Conservation (phyloP, 2,329 filamentous ascomycete species). For the Emydomyces testavorans region DNA sequence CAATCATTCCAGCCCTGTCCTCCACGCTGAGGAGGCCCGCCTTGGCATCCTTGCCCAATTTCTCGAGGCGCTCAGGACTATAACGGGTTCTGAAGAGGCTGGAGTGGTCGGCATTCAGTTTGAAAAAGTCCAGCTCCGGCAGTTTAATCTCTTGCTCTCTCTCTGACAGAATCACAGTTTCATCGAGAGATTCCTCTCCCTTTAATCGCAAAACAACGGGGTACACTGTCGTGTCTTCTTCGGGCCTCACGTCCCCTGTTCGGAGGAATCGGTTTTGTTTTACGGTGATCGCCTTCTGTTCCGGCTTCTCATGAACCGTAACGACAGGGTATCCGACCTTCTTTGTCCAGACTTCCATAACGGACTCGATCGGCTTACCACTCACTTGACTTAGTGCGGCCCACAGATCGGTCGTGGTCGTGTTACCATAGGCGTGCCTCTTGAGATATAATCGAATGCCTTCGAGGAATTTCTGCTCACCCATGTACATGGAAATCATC, state of each 20-base stretch:
- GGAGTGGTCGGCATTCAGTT: constrained; percentile 90
- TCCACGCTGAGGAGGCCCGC: constrained; percentile 70
- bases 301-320: constrained; percentile 64
- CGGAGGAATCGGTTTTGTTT: constrained; percentile 93
- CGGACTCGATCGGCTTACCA: constrained; percentile 76
- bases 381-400: constrained; percentile 74
- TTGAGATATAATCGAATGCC: constrained; percentile 84
- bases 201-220: constrained; percentile 81
- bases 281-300: constrained; percentile 62
- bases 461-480: constrained; percentile 85
- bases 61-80: constrained; percentile 66
- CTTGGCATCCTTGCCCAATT: constrained; percentile 79
- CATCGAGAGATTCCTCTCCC: constrained; percentile 71
- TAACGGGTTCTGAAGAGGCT: constrained; percentile 88
- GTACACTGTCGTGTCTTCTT: constrained; percentile 79
- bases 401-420: constrained; percentile 83
- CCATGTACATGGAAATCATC: constrained; percentile 93
- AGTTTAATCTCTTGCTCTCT: constrained; percentile 70
- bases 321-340: constrained; percentile 89
- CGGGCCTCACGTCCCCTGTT: constrained; percentile 83
- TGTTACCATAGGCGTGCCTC: constrained; percentile 95
- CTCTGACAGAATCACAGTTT: constrained; percentile 57
- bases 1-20: constrained; percentile 88
- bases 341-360: constrained; percentile 97
- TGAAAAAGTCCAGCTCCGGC: constrained; percentile 77